phyloP scores from a whole-genome alignment of 257 asterid genomes.

The Solanum rostratum region DNA sequence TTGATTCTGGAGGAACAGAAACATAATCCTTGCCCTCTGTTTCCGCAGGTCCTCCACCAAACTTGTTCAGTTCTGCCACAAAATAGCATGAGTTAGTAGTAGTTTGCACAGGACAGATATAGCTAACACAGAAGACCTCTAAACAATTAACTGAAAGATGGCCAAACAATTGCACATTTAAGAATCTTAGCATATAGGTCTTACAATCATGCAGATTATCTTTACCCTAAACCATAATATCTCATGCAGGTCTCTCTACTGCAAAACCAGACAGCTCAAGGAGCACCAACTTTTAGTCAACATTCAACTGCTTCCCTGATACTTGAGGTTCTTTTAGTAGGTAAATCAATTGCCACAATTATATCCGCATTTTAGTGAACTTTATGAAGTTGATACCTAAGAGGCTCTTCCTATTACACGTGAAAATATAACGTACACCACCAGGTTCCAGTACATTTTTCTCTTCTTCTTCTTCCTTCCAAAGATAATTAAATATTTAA shows the following conservation, averaged over 20 bases:
- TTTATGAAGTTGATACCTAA: background rate
- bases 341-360: background rate
- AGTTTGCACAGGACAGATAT: background rate
- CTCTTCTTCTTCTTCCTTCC: background rate
- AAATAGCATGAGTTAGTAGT: background rate
- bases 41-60: slow-evolving; percentile 32
- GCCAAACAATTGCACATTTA: background rate
- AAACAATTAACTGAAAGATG: background rate
- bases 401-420: background rate
- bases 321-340: background rate
- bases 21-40: slow-evolving; percentile 34
- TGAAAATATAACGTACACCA: background rate
- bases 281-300: background rate
- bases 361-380: background rate
- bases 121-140: background rate
- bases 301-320: background rate
- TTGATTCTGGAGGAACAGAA: slow-evolving; percentile 27
- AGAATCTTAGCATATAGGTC: background rate
- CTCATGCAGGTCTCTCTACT: background rate
- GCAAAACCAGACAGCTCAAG: background rate
- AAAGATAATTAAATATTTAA: background rate
- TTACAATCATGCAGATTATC: background rate
- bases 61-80: slow-evolving; percentile 25
- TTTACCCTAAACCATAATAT: background rate
- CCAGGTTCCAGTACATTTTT: background rate